These are phyloP conservation scores for Botrytis squamosa DNA, from an alignment of 2,329 filamentous ascomycete genomes.

Conservation along the genomic window DNA sequence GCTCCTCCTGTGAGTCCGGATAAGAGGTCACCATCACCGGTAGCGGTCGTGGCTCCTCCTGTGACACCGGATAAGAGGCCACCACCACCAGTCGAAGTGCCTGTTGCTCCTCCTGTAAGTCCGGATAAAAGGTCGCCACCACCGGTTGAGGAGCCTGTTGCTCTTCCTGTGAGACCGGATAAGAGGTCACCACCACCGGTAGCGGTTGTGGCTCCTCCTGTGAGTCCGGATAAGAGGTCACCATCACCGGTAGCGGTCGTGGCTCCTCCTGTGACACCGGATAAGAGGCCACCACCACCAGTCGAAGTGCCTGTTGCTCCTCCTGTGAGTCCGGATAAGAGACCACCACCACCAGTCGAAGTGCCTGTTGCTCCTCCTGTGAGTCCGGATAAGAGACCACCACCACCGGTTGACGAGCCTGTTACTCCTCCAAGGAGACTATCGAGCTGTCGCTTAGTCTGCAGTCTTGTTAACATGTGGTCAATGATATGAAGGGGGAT, in stretches of 20 bases:
- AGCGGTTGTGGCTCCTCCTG: neutral
- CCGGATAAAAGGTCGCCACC: neutral
- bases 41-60: neutral
- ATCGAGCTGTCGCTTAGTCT: neutral
- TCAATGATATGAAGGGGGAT: neutral
- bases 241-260: neutral
- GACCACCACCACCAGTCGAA: neutral
- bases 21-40: neutral
- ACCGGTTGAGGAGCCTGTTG: neutral
- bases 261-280: neutral
- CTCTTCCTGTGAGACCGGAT: neutral
- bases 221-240: neutral
- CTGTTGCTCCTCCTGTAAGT: neutral
- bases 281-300: neutral
- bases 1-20: neutral
- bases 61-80: neutral
- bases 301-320: neutral
- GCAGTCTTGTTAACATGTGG: neutral
- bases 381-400: neutral
- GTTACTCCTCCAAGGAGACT: neutral
- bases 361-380: neutral
- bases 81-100: no score
- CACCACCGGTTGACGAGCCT: neutral
- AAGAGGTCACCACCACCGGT: neutral
- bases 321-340: neutral